Percentiles rank a stretch among this genome's conserved stretches.
phyloP scores from a whole-genome alignment of 1,284 basidiomycete genomes.

The Ceratorhiza oryzae-sativae region DNA sequence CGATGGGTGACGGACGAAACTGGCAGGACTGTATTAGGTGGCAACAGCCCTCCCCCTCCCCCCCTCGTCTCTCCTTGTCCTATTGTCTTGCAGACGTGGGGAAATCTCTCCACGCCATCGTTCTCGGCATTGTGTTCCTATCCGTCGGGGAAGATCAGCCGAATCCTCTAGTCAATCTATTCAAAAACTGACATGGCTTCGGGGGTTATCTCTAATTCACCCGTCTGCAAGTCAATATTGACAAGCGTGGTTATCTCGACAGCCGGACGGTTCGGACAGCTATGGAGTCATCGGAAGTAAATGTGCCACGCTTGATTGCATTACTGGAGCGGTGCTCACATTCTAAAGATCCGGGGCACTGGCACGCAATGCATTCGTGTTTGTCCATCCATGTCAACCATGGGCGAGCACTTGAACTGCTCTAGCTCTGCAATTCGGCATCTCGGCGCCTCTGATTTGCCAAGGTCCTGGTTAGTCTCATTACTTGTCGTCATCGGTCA shows the following conservation, averaged over 20 bases:
- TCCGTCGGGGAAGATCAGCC: background rate
- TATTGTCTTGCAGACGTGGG: background rate
- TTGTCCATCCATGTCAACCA: slow-evolving; percentile 2
- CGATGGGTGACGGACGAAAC: background rate
- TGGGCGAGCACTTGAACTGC: slow-evolving; percentile 39
- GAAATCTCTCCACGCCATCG: slow-evolving; percentile 38
- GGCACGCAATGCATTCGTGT: slow-evolving; percentile 28
- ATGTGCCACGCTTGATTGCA: background rate
- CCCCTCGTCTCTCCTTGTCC: background rate
- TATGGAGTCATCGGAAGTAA: background rate
- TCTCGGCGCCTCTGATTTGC: background rate
- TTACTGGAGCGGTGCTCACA: background rate
- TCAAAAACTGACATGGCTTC: slow-evolving; percentile 22
- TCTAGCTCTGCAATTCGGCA: slow-evolving; percentile 39
- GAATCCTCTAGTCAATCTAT: background rate
- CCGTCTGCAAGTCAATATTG: slow-evolving; percentile 26
- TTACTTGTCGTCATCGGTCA: background rate
- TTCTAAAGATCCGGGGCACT: slow-evolving; percentile 37
- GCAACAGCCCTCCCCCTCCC: no score
- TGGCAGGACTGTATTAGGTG: background rate
- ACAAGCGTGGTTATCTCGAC: slow-evolving; percentile 40
- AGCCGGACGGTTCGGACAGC: slow-evolving; percentile 37
- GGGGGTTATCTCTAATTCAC: slow-evolving; percentile 21
- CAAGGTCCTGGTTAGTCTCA: slow-evolving; percentile 13
- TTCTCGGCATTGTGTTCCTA: slow-evolving; percentile 39